Conservation (phyloP, 1,284 basidiomycete species). For the Pisolithus thermaeus region DNA sequence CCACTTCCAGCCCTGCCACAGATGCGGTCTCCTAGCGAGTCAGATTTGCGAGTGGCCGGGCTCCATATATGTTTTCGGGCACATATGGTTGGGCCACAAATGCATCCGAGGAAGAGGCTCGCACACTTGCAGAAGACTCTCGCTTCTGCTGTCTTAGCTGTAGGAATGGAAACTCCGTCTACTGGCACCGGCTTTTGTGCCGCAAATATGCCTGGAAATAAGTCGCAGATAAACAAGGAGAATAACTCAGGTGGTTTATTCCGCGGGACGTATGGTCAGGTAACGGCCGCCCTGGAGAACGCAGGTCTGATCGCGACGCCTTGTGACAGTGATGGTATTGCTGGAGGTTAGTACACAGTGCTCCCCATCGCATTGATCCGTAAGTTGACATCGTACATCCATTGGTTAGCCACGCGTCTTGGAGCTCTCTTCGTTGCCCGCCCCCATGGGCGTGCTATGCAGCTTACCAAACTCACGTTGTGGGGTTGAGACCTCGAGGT, state of each 20-base stretch:
- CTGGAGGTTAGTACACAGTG: constrained; percentile 29
- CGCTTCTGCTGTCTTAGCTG: constrained; percentile 38
- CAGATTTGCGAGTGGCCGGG: constrained; percentile 21
- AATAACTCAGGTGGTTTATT: constrained; percentile 30
- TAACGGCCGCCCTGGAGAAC: constrained; percentile 37
- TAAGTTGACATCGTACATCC: not conserved
- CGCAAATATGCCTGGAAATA: constrained; percentile 8
- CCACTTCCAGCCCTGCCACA: constrained; percentile 16
- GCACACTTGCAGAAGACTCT: constrained; percentile 36
- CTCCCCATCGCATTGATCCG: not conserved
- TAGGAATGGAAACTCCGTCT: constrained; percentile 41
- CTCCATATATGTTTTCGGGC: constrained; percentile 36
- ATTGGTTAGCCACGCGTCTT: constrained; percentile 34
- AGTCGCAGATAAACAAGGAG: constrained; percentile 8
- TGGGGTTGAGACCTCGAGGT: constrained; percentile 33
- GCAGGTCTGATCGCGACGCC: constrained; percentile 39
- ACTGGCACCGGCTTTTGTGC: constrained; percentile 10
- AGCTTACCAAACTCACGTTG: constrained; percentile 40
- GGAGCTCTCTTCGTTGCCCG: constrained; percentile 43
- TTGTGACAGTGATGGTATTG: constrained; percentile 32
- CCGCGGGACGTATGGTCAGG: constrained; percentile 45
- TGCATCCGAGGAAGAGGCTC: constrained; percentile 30
- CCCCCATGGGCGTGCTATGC: constrained; percentile 29
- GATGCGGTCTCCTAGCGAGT: not conserved
- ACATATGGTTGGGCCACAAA: constrained; percentile 1